These are phyloP conservation scores for Penicillium rolfsii DNA, from an alignment of 2,329 filamentous ascomycete genomes.

Conservation along the genomic window DNA sequence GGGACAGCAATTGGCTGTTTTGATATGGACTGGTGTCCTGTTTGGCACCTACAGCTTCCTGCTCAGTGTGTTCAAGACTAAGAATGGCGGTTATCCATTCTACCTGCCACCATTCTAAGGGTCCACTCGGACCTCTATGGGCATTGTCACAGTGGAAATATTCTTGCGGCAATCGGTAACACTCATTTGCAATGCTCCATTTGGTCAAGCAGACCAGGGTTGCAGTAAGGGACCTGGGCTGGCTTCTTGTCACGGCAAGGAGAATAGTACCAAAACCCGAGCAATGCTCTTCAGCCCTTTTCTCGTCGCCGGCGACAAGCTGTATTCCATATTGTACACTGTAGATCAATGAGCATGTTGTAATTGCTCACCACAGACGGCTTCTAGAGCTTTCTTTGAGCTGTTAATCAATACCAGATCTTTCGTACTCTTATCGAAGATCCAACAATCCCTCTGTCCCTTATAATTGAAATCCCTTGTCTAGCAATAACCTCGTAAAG, in stretches of 20 bases:
- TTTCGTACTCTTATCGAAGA: neutral
- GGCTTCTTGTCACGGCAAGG: neutral
- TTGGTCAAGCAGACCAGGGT: neutral
- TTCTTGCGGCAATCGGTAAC: neutral
- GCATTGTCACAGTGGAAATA: neutral
- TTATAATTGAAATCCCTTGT: neutral
- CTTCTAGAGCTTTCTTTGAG: neutral
- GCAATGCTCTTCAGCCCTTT: neutral
- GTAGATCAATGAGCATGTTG: constrained; percentile 19
- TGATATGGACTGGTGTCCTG: constrained; percentile 76
- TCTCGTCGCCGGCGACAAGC: constrained; percentile 20
- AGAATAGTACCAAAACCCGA: neutral
- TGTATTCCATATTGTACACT: constrained; percentile 17
- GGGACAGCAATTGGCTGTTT: constrained; percentile 77
- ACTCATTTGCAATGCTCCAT: neutral
- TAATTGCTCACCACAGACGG: neutral
- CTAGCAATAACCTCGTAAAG: neutral
- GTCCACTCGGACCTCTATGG: neutral
- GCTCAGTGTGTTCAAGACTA: constrained; percentile 87
- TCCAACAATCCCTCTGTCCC: neutral
- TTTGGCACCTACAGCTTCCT: constrained; percentile 91
- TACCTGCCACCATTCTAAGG: constrained; percentile 86
- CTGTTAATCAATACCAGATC: neutral
- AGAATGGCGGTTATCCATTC: constrained; percentile 95
- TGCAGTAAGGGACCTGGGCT: neutral